Percentiles rank a stretch among this genome's conserved stretches.
Evolutionary conservation across 306 rosid genomes (phyloP).

Genomic region (Styphnolobium japonicum): DNA sequence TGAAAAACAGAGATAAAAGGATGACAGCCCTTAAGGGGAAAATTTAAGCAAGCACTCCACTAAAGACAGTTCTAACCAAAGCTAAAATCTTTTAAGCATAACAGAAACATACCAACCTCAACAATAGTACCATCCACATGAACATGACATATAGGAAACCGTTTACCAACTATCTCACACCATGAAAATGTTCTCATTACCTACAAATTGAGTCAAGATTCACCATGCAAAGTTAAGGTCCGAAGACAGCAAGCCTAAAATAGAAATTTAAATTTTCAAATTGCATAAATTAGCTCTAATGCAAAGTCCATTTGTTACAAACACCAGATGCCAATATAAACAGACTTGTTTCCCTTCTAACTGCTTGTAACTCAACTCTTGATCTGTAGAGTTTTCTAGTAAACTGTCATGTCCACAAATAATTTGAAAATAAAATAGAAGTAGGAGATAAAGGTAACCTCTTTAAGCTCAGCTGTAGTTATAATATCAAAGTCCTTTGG

Average conservation of each 20-base stretch:
- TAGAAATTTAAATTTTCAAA: slow-evolving; percentile 12
- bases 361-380: neutral
- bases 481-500: slow-evolving; percentile 56
- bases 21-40: neutral
- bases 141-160: slow-evolving; percentile 93
- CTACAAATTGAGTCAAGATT: slow-evolving; percentile 42
- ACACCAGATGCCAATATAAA: neutral
- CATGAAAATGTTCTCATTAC: slow-evolving; percentile 74
- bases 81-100: neutral
- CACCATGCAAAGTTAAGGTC: slow-evolving; percentile 24
- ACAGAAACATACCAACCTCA: slow-evolving; percentile 56
- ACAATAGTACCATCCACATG: slow-evolving; percentile 61
- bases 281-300: neutral
- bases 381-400: neutral
- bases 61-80: neutral
- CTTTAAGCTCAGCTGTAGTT: slow-evolving; percentile 77
- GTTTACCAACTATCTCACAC: slow-evolving; percentile 83
- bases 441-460: slow-evolving; percentile 50
- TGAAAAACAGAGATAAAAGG: slow-evolving; percentile 9
- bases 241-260: neutral
- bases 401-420: neutral
- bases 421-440: slow-evolving; percentile 18
- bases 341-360: slow-evolving; percentile 5
- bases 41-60: neutral
- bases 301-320: neutral